Evolutionary conservation across 2,329 filamentous ascomycete species (phyloP).

Genomic region (Ambrosiella beaveri): DNA sequence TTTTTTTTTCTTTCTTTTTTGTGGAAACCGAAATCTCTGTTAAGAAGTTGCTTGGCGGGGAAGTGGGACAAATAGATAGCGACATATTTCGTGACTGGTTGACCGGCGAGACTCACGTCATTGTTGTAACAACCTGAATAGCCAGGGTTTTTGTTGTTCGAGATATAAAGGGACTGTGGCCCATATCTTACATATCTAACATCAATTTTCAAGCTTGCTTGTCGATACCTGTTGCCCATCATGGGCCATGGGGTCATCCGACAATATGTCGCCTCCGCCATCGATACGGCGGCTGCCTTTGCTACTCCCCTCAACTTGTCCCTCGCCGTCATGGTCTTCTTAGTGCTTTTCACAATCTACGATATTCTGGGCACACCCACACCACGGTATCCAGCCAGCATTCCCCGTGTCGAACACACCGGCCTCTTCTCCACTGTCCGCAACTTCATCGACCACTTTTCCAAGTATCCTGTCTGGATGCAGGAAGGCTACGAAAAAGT

Average conservation of each 20-base stretch:
- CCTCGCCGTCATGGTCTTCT: slow-evolving; percentile 17
- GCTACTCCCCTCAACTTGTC: slow-evolving; percentile 14
- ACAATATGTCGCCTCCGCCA: neutral
- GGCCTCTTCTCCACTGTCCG: slow-evolving; percentile 22
- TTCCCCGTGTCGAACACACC: slow-evolving; percentile 26
- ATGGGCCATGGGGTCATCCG: neutral
- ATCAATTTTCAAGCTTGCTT: neutral
- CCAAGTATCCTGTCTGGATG: slow-evolving; percentile 24
- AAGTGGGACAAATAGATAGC: no score
- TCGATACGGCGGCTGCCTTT: neutral
- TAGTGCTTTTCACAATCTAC: slow-evolving; percentile 23
- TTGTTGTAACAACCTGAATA: no score
- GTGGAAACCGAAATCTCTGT: no score
- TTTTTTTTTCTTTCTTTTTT: no score
- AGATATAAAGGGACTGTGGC: neutral
- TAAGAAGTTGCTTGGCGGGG: no score
- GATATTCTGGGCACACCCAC: slow-evolving; percentile 24
- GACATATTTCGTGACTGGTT: no score
- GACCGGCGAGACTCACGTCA: no score
- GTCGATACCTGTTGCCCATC: neutral
- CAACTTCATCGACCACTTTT: slow-evolving; percentile 25
- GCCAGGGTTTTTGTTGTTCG: neutral
- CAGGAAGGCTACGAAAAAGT: slow-evolving; percentile 27
- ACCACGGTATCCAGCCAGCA: slow-evolving; percentile 20
- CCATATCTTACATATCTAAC: neutral